Base-by-base conservation (phyloP, 495 filamentous ascomycete species). In the Penicillium pancosmium region DNA sequence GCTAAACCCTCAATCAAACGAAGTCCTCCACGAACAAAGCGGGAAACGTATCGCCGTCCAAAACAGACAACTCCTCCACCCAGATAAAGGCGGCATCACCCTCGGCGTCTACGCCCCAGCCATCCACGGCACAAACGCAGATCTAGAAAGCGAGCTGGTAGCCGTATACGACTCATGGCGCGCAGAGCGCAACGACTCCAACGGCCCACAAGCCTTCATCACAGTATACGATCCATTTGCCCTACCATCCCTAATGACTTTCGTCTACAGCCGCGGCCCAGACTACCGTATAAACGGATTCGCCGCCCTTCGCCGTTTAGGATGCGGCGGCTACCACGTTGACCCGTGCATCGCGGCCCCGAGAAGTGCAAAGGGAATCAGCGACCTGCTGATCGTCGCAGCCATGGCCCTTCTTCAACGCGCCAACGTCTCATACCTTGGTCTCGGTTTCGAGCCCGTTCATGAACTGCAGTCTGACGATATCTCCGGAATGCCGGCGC, bases 141-240 rank as follows among this genome's bases (percentile, higher is more conserved):
- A 59, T 9, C 64, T 80, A 1, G 65, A 80, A 52, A 10, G 49
- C n/a, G 66, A 71, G 4, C 61, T 79, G 8, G 57, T 68, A 19
- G 56, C 62, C 2, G 63, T 80, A 10, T 80, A 80, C 54, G 65
- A 78, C 21, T 59, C 65, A 9, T 80, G 77, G 77, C 67, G 76
- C 25, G 49, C 61, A 0, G 61, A 68, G 12, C 69, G 75, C 19
- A 79, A 77, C 46, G 11, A 56, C 15, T 57, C 66, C 4, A 52
- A 58, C 4, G 56, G 55, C 2, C 61, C 73, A 0, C 76, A 78
- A 35, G 71, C 75, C 3, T 80, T 73, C 48, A 77, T 78, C 53
- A 80, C 77, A 1, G 69, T 73, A 2, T 80, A 78, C 56, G 67
- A 78, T 38, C 77, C 72, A 1, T 79, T 80, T 49, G 64, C 69